Conservation (phyloP, 345 rosid species). For the Dimocarpus longan region DNA sequence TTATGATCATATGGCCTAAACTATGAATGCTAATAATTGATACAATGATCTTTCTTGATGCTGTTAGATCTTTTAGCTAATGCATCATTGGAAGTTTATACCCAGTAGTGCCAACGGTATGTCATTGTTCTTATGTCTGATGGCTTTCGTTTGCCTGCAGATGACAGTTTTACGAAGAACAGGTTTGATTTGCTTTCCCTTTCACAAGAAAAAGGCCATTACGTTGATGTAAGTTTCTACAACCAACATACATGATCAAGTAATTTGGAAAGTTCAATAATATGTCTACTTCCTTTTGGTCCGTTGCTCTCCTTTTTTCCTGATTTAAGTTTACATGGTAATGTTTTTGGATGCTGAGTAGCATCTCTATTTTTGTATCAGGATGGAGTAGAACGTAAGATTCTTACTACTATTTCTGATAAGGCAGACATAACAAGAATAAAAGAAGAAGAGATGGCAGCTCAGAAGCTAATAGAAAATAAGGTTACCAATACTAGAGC, state of each 20-base stretch:
- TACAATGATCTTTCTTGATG: background rate
- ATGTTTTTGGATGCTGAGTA: conserved; percentile 5
- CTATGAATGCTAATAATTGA: background rate
- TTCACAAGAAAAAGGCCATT: conserved; percentile 39
- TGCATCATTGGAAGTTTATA: background rate
- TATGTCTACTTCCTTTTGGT: background rate
- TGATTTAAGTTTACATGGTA: background rate
- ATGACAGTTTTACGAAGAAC: conserved; percentile 32
- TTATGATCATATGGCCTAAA: background rate
- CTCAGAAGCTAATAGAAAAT: conserved; percentile 38
- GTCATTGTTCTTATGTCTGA: background rate
- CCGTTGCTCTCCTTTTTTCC: background rate
- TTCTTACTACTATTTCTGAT: conserved; percentile 18
- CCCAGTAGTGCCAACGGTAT: background rate
- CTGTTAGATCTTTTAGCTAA: background rate
- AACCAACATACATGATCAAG: conserved; percentile 6
- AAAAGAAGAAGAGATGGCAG: conserved; percentile 33
- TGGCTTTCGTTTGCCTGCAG: conserved; percentile 34
- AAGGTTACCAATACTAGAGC: conserved; percentile 30
- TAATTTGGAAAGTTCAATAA: background rate
- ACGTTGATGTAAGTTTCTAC: conserved; percentile 41
- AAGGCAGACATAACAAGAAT: conserved; percentile 22
- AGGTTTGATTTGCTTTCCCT: conserved; percentile 41
- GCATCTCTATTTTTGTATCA: conserved; percentile 21
- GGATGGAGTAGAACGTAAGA: conserved; percentile 28